These are phyloP conservation scores for Umbelopsis ramanniana DNA, from an alignment of 192 early-diverging fungal genomes.

Conservation along the genomic window DNA sequence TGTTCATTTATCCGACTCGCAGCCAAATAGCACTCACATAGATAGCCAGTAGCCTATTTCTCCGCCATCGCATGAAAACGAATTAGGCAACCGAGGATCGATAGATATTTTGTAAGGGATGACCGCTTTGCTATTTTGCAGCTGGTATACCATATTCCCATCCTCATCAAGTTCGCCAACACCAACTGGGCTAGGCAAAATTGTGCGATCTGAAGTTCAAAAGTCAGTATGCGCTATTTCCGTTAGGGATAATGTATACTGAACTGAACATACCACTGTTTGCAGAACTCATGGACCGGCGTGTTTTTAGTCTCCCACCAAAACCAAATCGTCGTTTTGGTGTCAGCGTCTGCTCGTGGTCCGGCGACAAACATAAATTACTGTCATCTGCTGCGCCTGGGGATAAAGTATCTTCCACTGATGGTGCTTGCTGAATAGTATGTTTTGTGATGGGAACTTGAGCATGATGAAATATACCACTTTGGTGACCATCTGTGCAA, in stretches of 20 bases:
- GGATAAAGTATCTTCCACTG: not conserved
- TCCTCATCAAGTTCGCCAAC: not conserved
- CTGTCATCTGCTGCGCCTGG: not conserved
- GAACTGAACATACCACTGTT: not conserved
- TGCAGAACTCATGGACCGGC: not conserved
- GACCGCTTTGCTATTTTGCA: not conserved
- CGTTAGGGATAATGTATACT: too few species aligned
- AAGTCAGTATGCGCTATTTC: too few species aligned
- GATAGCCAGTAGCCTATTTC: constrained; percentile 1
- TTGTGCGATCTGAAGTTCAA: not conserved
- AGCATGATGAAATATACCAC: not conserved
- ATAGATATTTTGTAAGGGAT: not conserved
- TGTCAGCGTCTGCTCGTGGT: not conserved
- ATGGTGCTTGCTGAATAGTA: not conserved
- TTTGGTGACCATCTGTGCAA: not conserved
- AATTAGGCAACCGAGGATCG: constrained; percentile 3
- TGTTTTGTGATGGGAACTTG: not conserved
- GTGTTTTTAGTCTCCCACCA: not conserved
- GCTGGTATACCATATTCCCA: not conserved
- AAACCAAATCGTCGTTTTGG: not conserved
- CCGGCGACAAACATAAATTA: not conserved
- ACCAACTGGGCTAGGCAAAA: not conserved
- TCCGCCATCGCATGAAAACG: not conserved
- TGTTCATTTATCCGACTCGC: too few species aligned
- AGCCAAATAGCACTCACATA: not conserved